A percentile compares a stretch with the other conserved stretches of the same genome.
Conservation (phyloP, 2,329 filamentous ascomycete species). For the Talaromyces rugulosus region DNA sequence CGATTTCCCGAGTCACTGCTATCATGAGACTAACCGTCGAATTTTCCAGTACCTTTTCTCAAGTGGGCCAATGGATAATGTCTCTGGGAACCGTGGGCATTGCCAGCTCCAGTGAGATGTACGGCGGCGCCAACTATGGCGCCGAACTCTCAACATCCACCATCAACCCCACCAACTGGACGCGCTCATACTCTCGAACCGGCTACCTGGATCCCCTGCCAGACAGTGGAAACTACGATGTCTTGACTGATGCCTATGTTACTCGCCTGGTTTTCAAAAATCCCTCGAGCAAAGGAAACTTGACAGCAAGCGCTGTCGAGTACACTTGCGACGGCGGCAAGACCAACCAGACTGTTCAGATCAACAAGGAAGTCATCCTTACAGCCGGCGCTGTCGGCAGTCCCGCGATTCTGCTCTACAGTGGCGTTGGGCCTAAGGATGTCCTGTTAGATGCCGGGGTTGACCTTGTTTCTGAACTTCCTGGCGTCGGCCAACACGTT, state of each 20-base stretch:
- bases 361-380: slow-evolving; percentile 25
- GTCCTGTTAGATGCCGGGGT: slow-evolving; percentile 43
- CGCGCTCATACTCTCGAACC: slow-evolving; percentile 31
- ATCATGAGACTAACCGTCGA: slow-evolving; percentile 9
- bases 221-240: slow-evolving; percentile 29
- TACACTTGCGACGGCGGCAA: slow-evolving; percentile 26
- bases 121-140: slow-evolving; percentile 28
- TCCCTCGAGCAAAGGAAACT: slow-evolving; percentile 20
- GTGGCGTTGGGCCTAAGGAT: slow-evolving; percentile 54
- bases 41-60: slow-evolving; percentile 22
- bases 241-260: slow-evolving; percentile 28
- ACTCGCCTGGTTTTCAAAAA: slow-evolving; percentile 27
- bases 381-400: slow-evolving; percentile 53
- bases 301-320: slow-evolving; percentile 28
- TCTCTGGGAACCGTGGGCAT: slow-evolving; percentile 23
- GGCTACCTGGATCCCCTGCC: slow-evolving; percentile 32
- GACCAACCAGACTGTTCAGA: slow-evolving; percentile 21
- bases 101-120: slow-evolving; percentile 24
- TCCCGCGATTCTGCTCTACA: slow-evolving; percentile 57
- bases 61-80: slow-evolving; percentile 23
- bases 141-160: slow-evolving; percentile 30
- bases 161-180: slow-evolving; percentile 34
- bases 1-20: neutral
- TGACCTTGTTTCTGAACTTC: slow-evolving; percentile 41
- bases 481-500: slow-evolving; percentile 48